Conservation (phyloP, 371 early-diverging fungal species). For the Batrachochytrium dendrobatidis region DNA sequence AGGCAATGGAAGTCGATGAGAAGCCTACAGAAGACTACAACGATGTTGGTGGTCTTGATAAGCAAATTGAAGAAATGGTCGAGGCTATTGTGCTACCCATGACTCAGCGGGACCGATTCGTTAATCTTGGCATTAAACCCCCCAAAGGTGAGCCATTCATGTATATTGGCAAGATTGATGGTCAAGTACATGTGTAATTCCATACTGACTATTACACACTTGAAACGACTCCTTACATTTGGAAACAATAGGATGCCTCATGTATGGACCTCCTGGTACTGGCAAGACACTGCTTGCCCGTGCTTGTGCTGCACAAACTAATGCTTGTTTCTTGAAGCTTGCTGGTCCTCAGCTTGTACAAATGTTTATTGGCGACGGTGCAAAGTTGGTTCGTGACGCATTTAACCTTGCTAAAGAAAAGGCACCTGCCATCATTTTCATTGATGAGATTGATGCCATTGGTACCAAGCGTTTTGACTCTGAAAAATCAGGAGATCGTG, state of each 20-base stretch:
- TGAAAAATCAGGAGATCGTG: constrained; percentile 98
- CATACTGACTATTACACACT: no score
- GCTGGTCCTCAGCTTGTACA: constrained; percentile 95
- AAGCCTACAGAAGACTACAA: constrained; percentile 99
- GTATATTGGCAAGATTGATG: no score
- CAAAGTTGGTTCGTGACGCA: constrained; percentile 97
- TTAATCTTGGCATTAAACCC: constrained; percentile 94
- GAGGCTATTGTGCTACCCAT: constrained; percentile 99
- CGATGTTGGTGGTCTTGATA: constrained; percentile 98
- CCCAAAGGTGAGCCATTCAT: constrained; percentile 80
- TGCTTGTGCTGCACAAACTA: constrained; percentile 97
- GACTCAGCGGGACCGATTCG: constrained; percentile 95
- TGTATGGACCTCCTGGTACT: constrained; percentile 99
- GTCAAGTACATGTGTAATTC: no score
- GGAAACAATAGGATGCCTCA: constrained; percentile 60
- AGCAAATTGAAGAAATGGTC: constrained; percentile 98
- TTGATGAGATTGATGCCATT: constrained; percentile 99
- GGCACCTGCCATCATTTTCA: constrained; percentile 99
- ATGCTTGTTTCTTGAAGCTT: constrained; percentile 93
- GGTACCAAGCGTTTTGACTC: constrained; percentile 99
- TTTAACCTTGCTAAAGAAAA: constrained; percentile 98
- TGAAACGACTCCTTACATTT: background rate
- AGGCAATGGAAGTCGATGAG: constrained; percentile 99
- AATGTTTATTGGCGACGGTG: constrained; percentile 99
- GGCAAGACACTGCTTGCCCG: constrained; percentile 96